Conservation (phyloP, 2,329 filamentous ascomycete genomes). For the Stagonosporopsis chrysanthemi region DNA sequence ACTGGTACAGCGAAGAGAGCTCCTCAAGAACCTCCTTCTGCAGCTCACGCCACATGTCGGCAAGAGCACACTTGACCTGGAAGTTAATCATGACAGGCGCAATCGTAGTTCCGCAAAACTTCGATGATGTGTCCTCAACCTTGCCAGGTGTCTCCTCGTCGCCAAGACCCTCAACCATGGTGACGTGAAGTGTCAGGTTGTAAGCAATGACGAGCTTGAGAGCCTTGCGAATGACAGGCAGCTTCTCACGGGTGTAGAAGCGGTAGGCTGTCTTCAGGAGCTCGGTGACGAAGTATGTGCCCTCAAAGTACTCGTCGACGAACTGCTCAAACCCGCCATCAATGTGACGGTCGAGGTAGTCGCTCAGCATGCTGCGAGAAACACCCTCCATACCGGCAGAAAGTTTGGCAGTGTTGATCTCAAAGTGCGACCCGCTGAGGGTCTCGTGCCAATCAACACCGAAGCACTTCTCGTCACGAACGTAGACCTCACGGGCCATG, state of each 20-base stretch:
- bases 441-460: slow-evolving; percentile 93
- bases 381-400: slow-evolving; percentile 91
- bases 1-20: slow-evolving; percentile 91
- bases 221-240: slow-evolving; percentile 91
- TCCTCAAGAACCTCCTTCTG: slow-evolving; percentile 97
- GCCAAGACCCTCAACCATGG: slow-evolving; percentile 88
- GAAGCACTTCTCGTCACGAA: slow-evolving; percentile 91
- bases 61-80: slow-evolving; percentile 96
- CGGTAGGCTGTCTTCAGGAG: slow-evolving; percentile 96
- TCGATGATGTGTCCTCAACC: slow-evolving; percentile 85
- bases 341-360: slow-evolving; percentile 95
- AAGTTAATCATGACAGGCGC: slow-evolving; percentile 99
- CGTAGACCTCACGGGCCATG: slow-evolving; percentile 91
- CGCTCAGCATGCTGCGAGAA: slow-evolving; percentile 78
- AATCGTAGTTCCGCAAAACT: slow-evolving; percentile 87
- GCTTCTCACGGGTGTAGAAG: slow-evolving; percentile 87
- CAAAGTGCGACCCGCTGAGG: slow-evolving; percentile 77
- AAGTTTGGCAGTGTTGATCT: slow-evolving; percentile 85
- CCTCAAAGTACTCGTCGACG: slow-evolving; percentile 94
- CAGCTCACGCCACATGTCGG: slow-evolving; percentile 97
- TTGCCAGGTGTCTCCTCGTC: slow-evolving; percentile 84
- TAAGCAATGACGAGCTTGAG: slow-evolving; percentile 95
- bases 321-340: slow-evolving; percentile 92
- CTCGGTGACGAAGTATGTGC: slow-evolving; percentile 92
- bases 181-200: slow-evolving; percentile 93